Conservation (phyloP, 164 flowering plant genomes). For the Litsea cubeba region DNA sequence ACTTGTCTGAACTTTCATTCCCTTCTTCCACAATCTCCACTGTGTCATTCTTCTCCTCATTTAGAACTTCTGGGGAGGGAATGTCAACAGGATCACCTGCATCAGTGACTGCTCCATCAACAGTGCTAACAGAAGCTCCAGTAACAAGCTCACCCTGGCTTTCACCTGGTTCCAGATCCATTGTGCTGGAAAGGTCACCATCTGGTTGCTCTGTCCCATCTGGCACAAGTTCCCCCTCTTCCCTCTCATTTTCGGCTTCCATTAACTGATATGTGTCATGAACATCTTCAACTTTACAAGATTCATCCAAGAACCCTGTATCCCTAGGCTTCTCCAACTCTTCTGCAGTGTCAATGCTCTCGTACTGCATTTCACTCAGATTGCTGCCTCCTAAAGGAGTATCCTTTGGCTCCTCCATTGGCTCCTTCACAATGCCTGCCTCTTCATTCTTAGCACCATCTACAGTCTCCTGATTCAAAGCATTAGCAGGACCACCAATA, state of each 20-base stretch:
- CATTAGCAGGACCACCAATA: slow-evolving; percentile 29
- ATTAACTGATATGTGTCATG: slow-evolving; percentile 30
- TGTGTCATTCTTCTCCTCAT: slow-evolving; percentile 42
- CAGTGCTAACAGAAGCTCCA: slow-evolving; percentile 26
- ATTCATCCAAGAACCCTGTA: slow-evolving; percentile 32
- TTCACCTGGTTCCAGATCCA: slow-evolving; percentile 38
- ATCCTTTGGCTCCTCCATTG: slow-evolving; percentile 33
- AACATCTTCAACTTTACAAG: slow-evolving; percentile 29
- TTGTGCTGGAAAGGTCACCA: slow-evolving; percentile 21
- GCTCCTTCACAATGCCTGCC: slow-evolving; percentile 16
- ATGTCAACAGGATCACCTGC: slow-evolving; percentile 29
- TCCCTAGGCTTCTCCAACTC: slow-evolving; percentile 37
- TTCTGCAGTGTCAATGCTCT: slow-evolving; percentile 21
- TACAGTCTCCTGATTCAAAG: slow-evolving; percentile 34
- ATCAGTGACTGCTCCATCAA: slow-evolving; percentile 22
- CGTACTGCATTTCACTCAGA: slow-evolving; percentile 33
- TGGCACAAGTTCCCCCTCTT: slow-evolving; percentile 77
- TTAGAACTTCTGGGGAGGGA: slow-evolving; percentile 23
- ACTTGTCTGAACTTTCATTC: slow-evolving; percentile 40
- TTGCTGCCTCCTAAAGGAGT: slow-evolving; percentile 17
- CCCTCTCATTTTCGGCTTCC: slow-evolving; percentile 54
- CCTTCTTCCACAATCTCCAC: slow-evolving; percentile 35
- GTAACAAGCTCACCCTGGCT: slow-evolving; percentile 32
- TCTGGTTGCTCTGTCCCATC: slow-evolving; percentile 41
- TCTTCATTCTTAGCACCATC: slow-evolving; percentile 46